phyloP scores from a whole-genome alignment of 495 filamentous ascomycete species.

The Delitschia confertaspora region DNA sequence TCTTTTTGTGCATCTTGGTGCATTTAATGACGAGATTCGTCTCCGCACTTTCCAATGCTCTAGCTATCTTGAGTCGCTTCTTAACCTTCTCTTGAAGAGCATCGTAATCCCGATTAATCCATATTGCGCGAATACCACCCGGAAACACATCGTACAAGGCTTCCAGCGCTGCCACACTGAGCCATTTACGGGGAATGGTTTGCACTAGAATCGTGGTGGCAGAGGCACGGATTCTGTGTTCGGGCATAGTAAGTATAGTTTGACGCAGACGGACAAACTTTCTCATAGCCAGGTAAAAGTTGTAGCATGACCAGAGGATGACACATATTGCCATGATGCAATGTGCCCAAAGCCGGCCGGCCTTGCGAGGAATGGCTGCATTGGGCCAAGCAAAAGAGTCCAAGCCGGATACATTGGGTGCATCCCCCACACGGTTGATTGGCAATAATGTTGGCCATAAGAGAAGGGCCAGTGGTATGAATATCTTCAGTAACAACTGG shows the following conservation, averaged over 20 bases:
- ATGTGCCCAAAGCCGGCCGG: slow-evolving; percentile 80
- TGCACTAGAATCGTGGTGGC: slow-evolving; percentile 92
- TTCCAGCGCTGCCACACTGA: slow-evolving; percentile 67
- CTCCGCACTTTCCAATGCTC: slow-evolving; percentile 69
- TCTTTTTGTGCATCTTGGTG: slow-evolving; percentile 63
- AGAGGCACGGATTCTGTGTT: slow-evolving; percentile 89
- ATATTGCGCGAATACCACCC: slow-evolving; percentile 90
- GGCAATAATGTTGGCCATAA: slow-evolving; percentile 82
- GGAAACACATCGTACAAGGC: slow-evolving; percentile 95
- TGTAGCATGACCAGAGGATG: slow-evolving; percentile 73
- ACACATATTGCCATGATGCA: slow-evolving; percentile 71
- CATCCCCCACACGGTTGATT: slow-evolving; percentile 47
- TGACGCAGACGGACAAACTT: slow-evolving; percentile 93
- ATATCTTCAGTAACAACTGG: slow-evolving; percentile 86
- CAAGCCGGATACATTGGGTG: slow-evolving; percentile 42
- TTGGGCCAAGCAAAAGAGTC: slow-evolving; percentile 64
- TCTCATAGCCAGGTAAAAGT: slow-evolving; percentile 78
- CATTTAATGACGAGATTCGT: slow-evolving; percentile 72
- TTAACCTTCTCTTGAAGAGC: slow-evolving; percentile 81
- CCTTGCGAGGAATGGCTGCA: slow-evolving; percentile 54
- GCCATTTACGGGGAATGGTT: slow-evolving; percentile 82
- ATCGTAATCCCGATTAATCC: slow-evolving; percentile 90
- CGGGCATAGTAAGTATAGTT: slow-evolving; percentile 87
- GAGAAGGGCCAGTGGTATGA: slow-evolving; percentile 66
- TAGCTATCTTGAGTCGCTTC: slow-evolving; percentile 60